Evolutionary conservation across 139 green algal species (phyloP).

Genomic region (Coelastrella sp.): DNA sequence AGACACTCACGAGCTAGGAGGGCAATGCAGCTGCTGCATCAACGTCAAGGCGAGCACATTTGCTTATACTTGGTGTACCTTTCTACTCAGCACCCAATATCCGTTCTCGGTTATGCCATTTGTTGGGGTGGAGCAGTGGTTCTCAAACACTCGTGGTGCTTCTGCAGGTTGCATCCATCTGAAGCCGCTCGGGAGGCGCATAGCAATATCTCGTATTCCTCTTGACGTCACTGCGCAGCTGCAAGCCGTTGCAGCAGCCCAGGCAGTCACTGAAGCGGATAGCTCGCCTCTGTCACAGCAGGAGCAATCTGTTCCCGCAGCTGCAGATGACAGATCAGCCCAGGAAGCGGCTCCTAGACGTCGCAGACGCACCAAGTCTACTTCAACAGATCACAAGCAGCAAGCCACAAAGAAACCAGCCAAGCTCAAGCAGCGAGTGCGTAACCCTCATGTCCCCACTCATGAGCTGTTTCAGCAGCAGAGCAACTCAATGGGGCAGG

Average conservation of each 20-base stretch:
- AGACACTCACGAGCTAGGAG: neutral
- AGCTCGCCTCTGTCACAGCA: neutral
- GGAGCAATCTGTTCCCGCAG: too few relatives aligned
- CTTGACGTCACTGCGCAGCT: neutral
- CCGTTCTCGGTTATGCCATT: too few relatives aligned
- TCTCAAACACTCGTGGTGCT: too few relatives aligned
- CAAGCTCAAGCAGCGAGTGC: neutral
- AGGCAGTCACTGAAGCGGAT: constrained; percentile 6
- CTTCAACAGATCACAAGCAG: neutral
- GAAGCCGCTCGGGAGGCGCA: neutral
- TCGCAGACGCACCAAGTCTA: neutral
- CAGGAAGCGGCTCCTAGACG: neutral
- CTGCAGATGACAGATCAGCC: too few relatives aligned
- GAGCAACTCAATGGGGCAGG: neutral
- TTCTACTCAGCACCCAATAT: too few relatives aligned
- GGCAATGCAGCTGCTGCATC: neutral
- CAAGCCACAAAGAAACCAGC: neutral
- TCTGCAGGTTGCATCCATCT: neutral
- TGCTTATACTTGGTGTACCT: too few relatives aligned
- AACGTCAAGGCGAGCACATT: neutral
- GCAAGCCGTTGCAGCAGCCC: neutral
- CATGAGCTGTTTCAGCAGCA: neutral
- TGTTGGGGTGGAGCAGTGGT: too few relatives aligned
- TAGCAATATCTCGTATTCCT: neutral
- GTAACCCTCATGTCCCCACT: neutral